Evolutionary conservation across 2,329 filamentous ascomycete species (phyloP).

Genomic region (Xylariaceae sp.): DNA sequence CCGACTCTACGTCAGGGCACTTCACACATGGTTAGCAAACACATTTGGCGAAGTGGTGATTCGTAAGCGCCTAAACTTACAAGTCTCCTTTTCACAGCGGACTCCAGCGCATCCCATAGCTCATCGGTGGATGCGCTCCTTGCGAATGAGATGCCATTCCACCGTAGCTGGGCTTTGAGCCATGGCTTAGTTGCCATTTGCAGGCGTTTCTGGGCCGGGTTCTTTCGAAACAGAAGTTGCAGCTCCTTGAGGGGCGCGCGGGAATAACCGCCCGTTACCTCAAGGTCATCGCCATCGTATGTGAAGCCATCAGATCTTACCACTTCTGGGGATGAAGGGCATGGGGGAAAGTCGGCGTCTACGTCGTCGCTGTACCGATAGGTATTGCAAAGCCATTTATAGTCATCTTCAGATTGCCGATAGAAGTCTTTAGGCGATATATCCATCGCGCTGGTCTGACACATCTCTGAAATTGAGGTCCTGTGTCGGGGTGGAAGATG

Average conservation of each 20-base stretch:
- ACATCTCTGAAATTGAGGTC: no score
- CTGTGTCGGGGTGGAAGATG: no score
- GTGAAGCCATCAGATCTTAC: slow-evolving; percentile 7
- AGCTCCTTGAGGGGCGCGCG: slow-evolving; percentile 3
- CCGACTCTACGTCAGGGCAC: slow-evolving; percentile 10
- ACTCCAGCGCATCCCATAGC: slow-evolving; percentile 2
- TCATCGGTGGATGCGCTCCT: slow-evolving; percentile 2
- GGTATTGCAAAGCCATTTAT: no score
- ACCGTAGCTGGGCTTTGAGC: slow-evolving; percentile 7
- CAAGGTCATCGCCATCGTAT: slow-evolving; percentile 3
- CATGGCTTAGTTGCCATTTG: slow-evolving; percentile 7
- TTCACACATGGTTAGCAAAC: neutral
- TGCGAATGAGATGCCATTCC: slow-evolving; percentile 7
- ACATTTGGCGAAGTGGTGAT: neutral
- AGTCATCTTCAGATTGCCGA: no score
- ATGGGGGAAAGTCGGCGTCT: slow-evolving; percentile 4
- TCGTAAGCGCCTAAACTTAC: neutral
- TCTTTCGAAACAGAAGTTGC: slow-evolving; percentile 6
- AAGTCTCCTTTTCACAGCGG: slow-evolving; percentile 5
- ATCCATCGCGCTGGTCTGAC: no score
- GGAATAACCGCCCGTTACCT: neutral
- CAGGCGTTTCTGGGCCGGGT: slow-evolving; percentile 2
- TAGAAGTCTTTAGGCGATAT: no score
- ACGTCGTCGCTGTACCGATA: neutral
- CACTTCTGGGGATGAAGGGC: neutral